phyloP scores from a whole-genome alignment of 805 yeast genomes.

The Wickerhamomyces bisporus region DNA sequence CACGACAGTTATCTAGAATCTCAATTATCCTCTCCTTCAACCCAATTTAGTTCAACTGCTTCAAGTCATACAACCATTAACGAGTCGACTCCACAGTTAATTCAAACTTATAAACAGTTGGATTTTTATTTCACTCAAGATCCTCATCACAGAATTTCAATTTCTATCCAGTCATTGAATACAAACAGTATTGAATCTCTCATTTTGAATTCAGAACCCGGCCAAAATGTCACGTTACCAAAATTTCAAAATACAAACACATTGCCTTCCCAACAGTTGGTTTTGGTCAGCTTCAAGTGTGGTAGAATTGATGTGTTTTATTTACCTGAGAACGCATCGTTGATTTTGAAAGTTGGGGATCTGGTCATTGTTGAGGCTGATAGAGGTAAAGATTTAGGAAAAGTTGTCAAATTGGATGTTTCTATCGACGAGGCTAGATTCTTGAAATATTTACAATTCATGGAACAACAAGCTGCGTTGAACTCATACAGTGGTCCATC shows the following conservation, averaged over 20 bases:
- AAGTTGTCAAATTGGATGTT: slow-evolving; percentile 62
- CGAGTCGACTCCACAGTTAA: slow-evolving; percentile 14
- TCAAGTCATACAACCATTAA: slow-evolving; percentile 3
- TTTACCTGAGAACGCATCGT: slow-evolving; percentile 34
- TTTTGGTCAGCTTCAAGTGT: slow-evolving; percentile 70
- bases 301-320: slow-evolving; percentile 77
- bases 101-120: slow-evolving; percentile 15
- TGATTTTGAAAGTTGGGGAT: slow-evolving; percentile 50
- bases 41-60: not conserved
- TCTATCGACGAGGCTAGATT: slow-evolving; percentile 63
- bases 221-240: slow-evolving; percentile 12
- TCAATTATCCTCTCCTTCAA: not conserved
- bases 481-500: slow-evolving; percentile 19
- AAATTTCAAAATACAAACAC: slow-evolving; percentile 16
- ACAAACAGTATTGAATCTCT: slow-evolving; percentile 5
- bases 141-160: slow-evolving; percentile 19
- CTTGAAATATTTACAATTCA: slow-evolving; percentile 68
- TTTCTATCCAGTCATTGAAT: slow-evolving; percentile 10
- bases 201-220: slow-evolving; percentile 10
- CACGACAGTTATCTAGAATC: not conserved
- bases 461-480: slow-evolving; percentile 58
- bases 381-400: slow-evolving; percentile 77
- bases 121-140: slow-evolving; percentile 23
- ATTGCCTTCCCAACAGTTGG: slow-evolving; percentile 33
- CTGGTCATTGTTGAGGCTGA: slow-evolving; percentile 80